phyloP scores from a whole-genome alignment of 2,329 filamentous ascomycete genomes.

The Bipolaris victoriae region DNA sequence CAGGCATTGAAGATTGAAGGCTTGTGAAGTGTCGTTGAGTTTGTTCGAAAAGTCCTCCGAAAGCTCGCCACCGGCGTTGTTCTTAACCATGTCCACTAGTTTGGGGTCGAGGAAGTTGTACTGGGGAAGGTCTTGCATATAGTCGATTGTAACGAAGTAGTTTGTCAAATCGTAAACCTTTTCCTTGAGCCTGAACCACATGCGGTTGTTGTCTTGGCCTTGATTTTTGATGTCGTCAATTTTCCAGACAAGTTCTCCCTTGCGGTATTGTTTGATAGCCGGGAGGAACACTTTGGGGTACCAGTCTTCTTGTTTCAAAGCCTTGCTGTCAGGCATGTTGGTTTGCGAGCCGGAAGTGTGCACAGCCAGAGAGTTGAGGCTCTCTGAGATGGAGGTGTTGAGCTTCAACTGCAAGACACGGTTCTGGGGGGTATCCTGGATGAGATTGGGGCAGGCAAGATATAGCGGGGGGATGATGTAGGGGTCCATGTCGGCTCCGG shows the following conservation, averaged over 20 bases:
- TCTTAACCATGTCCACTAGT: slow-evolving; percentile 71
- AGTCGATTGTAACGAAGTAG: slow-evolving; percentile 79
- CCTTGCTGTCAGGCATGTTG: slow-evolving; percentile 57
- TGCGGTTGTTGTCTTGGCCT: slow-evolving; percentile 69
- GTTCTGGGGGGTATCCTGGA: slow-evolving; percentile 53
- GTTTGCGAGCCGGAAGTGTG: slow-evolving; percentile 74
- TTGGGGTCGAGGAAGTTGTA: slow-evolving; percentile 76
- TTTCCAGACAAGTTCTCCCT: slow-evolving; percentile 82
- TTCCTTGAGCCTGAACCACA: slow-evolving; percentile 80
- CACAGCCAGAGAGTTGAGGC: slow-evolving; percentile 60
- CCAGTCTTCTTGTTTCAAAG: slow-evolving; percentile 73
- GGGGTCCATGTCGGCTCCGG: slow-evolving; percentile 77
- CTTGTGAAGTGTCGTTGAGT: slow-evolving; percentile 59
- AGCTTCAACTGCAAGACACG: slow-evolving; percentile 62
- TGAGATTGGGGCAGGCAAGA: slow-evolving; percentile 75
- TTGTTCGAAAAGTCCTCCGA: slow-evolving; percentile 67
- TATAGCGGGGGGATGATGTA: slow-evolving; percentile 84
- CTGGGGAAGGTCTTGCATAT: slow-evolving; percentile 59
- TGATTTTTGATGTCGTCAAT: slow-evolving; percentile 64
- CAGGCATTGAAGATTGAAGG: slow-evolving; percentile 80
- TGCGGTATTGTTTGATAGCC: slow-evolving; percentile 82
- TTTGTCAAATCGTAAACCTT: slow-evolving; percentile 88
- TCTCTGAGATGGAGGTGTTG: slow-evolving; percentile 63
- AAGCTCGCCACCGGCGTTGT: slow-evolving; percentile 81
- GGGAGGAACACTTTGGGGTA: slow-evolving; percentile 77